Conservation (phyloP, 2,329 filamentous ascomycete species). For the Lachnellula cervina region DNA sequence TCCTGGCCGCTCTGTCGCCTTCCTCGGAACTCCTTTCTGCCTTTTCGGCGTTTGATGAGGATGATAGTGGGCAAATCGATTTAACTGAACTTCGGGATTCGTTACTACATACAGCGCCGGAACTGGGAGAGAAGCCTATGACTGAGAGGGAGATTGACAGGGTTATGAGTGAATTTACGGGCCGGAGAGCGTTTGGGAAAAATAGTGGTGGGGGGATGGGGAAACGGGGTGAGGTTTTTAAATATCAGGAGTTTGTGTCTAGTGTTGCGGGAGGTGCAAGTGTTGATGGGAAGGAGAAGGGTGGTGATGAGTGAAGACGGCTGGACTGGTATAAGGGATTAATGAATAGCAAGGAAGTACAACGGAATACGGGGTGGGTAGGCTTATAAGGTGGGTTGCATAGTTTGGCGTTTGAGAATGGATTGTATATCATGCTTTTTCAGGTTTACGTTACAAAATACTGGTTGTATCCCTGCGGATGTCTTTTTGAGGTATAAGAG, state of each 20-base stretch:
- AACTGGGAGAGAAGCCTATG: conserved; percentile 60
- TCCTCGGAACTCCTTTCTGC: conserved; percentile 79
- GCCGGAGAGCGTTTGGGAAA: conserved; percentile 75
- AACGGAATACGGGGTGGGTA: not conserved
- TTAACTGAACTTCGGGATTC: conserved; percentile 77
- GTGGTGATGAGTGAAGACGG: conserved; percentile 9
- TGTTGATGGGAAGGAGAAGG: conserved; percentile 20
- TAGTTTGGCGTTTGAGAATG: not conserved
- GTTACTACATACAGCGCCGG: conserved; percentile 74
- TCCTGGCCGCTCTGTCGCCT: conserved; percentile 70
- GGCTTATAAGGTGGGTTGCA: not conserved
- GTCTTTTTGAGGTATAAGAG: too few relatives aligned
- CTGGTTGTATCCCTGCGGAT: too few relatives aligned
- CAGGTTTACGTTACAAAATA: too few relatives aligned
- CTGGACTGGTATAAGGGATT: too few relatives aligned
- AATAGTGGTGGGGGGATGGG: conserved; percentile 42
- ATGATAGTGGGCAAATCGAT: conserved; percentile 91
- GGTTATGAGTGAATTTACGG: conserved; percentile 82
- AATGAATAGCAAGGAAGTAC: too few relatives aligned
- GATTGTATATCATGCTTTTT: not conserved
- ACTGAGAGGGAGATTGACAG: conserved; percentile 75
- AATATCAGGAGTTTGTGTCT: conserved; percentile 83
- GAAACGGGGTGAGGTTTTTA: conserved; percentile 79
- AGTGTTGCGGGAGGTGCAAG: conserved; percentile 27
- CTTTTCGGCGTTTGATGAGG: conserved; percentile 91